Evolutionary conservation across 2,329 filamentous ascomycete genomes (phyloP), one percentile per base, ranked within the genome.

Genomic region (Chrysosporium keratinophilum): DNA sequence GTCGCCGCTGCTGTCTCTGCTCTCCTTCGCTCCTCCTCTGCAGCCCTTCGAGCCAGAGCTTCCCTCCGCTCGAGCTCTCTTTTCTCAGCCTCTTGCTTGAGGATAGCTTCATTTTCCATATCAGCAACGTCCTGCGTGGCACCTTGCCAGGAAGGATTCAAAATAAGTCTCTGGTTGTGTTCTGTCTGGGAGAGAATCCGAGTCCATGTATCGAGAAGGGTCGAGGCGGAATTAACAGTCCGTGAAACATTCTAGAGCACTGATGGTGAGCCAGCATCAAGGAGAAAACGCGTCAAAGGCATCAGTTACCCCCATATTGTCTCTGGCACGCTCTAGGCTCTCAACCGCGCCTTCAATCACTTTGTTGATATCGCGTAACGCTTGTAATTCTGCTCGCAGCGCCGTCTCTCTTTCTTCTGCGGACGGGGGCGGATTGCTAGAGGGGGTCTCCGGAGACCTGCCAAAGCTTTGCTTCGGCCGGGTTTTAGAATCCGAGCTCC

Each of bases 101-200:
- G 74, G 11, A 82, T 67, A 2, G 82, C 82, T 66, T 97, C 91
- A 52, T 83, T 84, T 69, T 97, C 91, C 54, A 89, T 80, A 57
- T 95, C 88, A n/a, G 81, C 77, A 39, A 95, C 71, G 70, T 98
- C 93, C 64, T 90, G 83, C 3, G 82, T 87, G 28, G 90, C 87
- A 54, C 93, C 93, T 65, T 91, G 85, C 89, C 91, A 98, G 55
- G 82, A 77, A 1, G 88, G 87, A 64, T 95, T 86, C 44, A 97
- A 77, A 43, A 98, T 84, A 49, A 98, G 76, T 20, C 93, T 83
- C 69, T 97, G 90, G 66, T 95, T 97, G 71, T 98, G 93, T 71
- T 98, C 93, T 3, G 93, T 96, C 70, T 98, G 93, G 5, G 88
- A 93, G 11, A 98, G 80, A 60, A 98, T 96, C 50, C 89, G 84